Evolutionary conservation across 257 asterid genomes (phyloP), one percentile per base, ranked within the genome.

Genomic region (Oldenlandia corymbosa): DNA sequence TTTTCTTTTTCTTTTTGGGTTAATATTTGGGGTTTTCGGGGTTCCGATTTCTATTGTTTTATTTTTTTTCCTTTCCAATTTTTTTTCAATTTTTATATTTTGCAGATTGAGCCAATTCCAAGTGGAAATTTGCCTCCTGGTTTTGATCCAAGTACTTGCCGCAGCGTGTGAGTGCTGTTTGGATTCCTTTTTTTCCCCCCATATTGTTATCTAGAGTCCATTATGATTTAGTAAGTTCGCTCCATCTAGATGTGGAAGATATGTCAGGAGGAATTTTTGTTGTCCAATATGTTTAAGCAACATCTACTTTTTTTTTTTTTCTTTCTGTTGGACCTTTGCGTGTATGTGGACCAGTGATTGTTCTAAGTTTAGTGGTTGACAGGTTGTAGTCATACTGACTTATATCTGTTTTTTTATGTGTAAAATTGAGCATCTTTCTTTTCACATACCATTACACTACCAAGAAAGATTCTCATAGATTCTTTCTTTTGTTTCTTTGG

Each of bases 81-180:
- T 43, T 56, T 11, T 71, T 56, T 31, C 26, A 9, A 41, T 59
- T 11, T 73, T 78, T 73, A 51, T 34, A 41, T 79, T 79, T 69
- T 84, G 85, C 95, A 91, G 98, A 81, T 90, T 84, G 95, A 90
- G 85, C 97, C 95, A 65, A 83, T 91, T 64, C 90, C 95, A 75
- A 91, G 96, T 85, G 96, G 98, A 77, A 91, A 91, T 86, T 80
- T 91, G 74, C 96, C 98, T 80, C 96, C 98, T 76, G 95, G 98
- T 64, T 91, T 91, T 78, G 96, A 91, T 81, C 96, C 96, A 78
- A 88, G 78, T 80, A 80, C 96, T 74, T 88, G 98, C 90, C 92
- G 95, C 82, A 91, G 96, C 71, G 96, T 91, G 96, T 91, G 90
- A 88, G 98, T 88, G 83, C 78, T 62, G 69, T 73, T 74, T 60